Conservation (phyloP, 2,329 filamentous ascomycete species). For the Lithohypha guttulata region DNA sequence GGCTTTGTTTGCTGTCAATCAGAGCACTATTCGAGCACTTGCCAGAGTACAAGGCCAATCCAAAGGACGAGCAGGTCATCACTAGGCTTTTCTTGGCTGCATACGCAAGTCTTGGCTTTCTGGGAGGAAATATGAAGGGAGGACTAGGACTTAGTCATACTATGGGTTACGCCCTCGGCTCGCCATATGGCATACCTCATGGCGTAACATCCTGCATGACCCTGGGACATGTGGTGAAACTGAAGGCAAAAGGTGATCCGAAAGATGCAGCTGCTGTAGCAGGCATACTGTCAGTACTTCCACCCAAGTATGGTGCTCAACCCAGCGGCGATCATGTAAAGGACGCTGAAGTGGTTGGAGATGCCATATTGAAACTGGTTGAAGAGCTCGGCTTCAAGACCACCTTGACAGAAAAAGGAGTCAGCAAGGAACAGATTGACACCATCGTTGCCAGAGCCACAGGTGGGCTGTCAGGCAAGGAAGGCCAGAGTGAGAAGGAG, state of each 20-base stretch:
- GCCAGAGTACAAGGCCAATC: constrained; percentile 33
- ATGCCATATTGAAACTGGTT: constrained; percentile 19
- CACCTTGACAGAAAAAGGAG: constrained; percentile 18
- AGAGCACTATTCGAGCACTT: constrained; percentile 39
- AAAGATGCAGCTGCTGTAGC: constrained; percentile 30
- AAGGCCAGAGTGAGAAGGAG: constrained; percentile 14
- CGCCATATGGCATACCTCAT: constrained; percentile 46
- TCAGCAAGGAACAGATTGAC: constrained; percentile 19
- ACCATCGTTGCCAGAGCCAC: constrained; percentile 19
- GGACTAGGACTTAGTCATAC: constrained; percentile 39
- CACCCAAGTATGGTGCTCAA: constrained; percentile 9
- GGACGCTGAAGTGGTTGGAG: constrained; percentile 18
- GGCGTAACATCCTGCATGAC: constrained; percentile 47
- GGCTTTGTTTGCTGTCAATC: constrained; percentile 36
- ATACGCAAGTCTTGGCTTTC: constrained; percentile 41
- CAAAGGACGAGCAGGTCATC: constrained; percentile 34
- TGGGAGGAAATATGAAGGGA: constrained; percentile 42
- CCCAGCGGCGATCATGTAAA: constrained; percentile 18
- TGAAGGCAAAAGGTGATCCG: constrained; percentile 37
- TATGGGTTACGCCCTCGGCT: constrained; percentile 43
- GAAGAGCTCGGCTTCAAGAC: constrained; percentile 19
- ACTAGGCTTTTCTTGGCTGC: constrained; percentile 44
- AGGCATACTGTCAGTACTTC: constrained; percentile 20
- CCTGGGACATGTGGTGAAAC: constrained; percentile 43
- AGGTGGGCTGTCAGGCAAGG: constrained; percentile 13